A percentile compares a stretch with the other conserved stretches of the same genome.
phyloP scores from a whole-genome alignment of 176 grass and related monocot species.

The Carex myosuroides region DNA sequence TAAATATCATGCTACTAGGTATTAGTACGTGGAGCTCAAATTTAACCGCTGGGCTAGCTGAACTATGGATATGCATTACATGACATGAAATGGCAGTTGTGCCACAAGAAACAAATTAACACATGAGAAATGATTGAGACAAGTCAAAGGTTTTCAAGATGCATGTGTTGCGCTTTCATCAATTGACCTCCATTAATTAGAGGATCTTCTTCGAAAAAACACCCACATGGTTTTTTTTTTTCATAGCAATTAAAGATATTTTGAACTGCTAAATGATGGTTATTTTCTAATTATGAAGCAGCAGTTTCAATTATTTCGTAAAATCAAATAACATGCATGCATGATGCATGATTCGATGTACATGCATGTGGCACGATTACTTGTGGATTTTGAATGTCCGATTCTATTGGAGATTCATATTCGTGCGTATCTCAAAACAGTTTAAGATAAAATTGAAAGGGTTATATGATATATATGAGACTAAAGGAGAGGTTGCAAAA shows the following conservation, averaged over 20 bases:
- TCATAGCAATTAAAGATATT: neutral
- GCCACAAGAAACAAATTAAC: neutral
- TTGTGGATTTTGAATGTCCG: too few species aligned
- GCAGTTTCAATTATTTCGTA: neutral
- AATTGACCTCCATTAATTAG: neutral
- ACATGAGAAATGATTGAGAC: conserved; percentile 32
- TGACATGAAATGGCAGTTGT: neutral
- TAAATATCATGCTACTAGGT: neutral
- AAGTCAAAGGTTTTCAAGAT: conserved; percentile 37
- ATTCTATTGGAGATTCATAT: too few species aligned
- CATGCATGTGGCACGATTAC: too few species aligned
- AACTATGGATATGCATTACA: neutral
- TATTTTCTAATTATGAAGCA: neutral
- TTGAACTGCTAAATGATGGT: neutral
- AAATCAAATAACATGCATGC: neutral
- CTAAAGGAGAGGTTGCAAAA: too few species aligned
- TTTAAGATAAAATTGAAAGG: too few species aligned
- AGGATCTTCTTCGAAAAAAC: neutral
- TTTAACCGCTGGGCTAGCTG: too few species aligned
- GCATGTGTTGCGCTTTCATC: conserved; percentile 5
- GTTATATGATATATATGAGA: too few species aligned
- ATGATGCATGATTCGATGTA: too few species aligned
- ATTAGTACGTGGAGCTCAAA: neutral
- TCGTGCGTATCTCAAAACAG: too few species aligned
- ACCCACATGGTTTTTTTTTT: neutral